These are phyloP conservation scores for Bifiguratus adelaidae DNA, from an alignment of 192 early-diverging fungal species.

Conservation along the genomic window DNA sequence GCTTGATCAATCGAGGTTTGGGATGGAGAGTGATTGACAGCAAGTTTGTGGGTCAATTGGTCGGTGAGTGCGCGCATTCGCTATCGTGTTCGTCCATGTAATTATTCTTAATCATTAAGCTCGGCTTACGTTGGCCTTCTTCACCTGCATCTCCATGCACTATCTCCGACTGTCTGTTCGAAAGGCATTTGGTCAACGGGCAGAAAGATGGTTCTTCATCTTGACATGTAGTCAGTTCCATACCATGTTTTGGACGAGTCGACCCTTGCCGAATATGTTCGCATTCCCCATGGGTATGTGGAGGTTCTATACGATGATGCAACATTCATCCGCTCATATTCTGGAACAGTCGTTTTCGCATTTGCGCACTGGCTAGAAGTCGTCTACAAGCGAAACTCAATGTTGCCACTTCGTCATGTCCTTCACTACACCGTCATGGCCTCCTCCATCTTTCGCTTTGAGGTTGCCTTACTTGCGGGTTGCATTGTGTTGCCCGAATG, in stretches of 20 bases:
- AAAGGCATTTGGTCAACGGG: slow-evolving; percentile 43
- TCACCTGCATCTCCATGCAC: slow-evolving; percentile 33
- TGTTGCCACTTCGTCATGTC: slow-evolving; percentile 15
- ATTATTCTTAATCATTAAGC: slow-evolving; percentile 6
- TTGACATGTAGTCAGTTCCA: slow-evolving; percentile 74
- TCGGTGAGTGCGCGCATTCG: slow-evolving; percentile 17
- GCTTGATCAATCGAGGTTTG: slow-evolving; percentile 8
- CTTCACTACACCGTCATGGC: slow-evolving; percentile 28
- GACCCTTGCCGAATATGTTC: slow-evolving; percentile 82
- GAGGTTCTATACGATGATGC: not conserved
- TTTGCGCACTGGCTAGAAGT: slow-evolving; percentile 23
- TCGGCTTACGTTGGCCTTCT: slow-evolving; percentile 37
- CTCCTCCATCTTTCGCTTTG: slow-evolving; percentile 43
- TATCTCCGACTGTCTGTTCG: slow-evolving; percentile 37
- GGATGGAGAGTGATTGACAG: too few species aligned
- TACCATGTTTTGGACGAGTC: slow-evolving; percentile 76
- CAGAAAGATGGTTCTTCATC: slow-evolving; percentile 34
- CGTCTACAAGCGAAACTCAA: slow-evolving; percentile 2
- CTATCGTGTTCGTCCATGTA: slow-evolving; percentile 1
- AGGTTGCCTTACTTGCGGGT: slow-evolving; percentile 27
- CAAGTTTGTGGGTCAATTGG: slow-evolving; percentile 20
- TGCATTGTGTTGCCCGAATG: slow-evolving; percentile 27
- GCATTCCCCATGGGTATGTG: slow-evolving; percentile 52
- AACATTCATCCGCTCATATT: not conserved
- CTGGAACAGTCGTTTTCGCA: slow-evolving; percentile 19